These are phyloP conservation scores for Penicillium sp. DNA, from an alignment of 2,329 filamentous ascomycete species.

Conservation along the genomic window DNA sequence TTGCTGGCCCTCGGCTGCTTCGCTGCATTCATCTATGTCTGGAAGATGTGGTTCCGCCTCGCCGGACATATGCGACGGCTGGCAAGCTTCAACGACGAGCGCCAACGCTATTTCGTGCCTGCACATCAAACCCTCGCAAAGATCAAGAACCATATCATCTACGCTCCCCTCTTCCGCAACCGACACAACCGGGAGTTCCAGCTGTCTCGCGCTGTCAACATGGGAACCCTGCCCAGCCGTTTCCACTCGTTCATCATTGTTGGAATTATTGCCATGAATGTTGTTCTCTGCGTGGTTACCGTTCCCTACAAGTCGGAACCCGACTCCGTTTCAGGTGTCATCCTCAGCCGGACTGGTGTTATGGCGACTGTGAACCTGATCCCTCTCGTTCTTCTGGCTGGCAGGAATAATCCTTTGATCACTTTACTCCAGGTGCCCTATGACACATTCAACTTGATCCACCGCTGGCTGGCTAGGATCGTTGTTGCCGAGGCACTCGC, in stretches of 20 bases:
- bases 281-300: constrained; percentile 56
- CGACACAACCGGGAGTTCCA: constrained; percentile 53
- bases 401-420: constrained; percentile 51
- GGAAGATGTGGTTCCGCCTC: constrained; percentile 66
- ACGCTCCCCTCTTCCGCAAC: constrained; percentile 50
- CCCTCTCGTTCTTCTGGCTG: constrained; percentile 48
- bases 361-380: constrained; percentile 52
- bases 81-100: constrained; percentile 76
- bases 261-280: constrained; percentile 49
- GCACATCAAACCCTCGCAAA: constrained; percentile 63
- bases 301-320: constrained; percentile 45
- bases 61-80: constrained; percentile 74
- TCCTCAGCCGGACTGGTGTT: constrained; percentile 50
- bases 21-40: constrained; percentile 67
- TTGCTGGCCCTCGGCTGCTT: constrained; percentile 69
- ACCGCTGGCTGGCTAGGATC: constrained; percentile 78
- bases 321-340: constrained; percentile 40
- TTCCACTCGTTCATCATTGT: constrained; percentile 50
- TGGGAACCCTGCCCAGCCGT: constrained; percentile 53
- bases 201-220: constrained; percentile 48
- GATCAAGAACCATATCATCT: constrained; percentile 70
- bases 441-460: constrained; percentile 62
- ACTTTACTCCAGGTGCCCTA: constrained; percentile 48
- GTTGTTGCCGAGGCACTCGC: constrained; percentile 71
- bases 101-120: constrained; percentile 76